Evolutionary conservation across 805 yeast species (phyloP), one percentile per base, ranked within the genome.

Genomic region (Kodamaea jinghongensis): DNA sequence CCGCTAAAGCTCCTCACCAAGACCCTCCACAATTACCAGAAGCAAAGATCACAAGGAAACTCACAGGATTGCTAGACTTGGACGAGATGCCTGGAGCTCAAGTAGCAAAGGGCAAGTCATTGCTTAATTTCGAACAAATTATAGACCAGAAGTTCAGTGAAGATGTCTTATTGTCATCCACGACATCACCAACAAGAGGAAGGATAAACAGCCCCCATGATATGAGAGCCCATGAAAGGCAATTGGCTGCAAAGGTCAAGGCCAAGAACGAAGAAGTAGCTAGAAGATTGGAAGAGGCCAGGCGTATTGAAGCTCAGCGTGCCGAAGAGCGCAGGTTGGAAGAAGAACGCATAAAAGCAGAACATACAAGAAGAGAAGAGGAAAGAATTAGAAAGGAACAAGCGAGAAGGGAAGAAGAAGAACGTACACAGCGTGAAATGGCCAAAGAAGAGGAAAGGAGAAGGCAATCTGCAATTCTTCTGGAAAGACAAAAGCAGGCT

Each of bases 91-190:
- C 49, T 28, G 48, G 46, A 17, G 22, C 36, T 3, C n/a, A n/a
- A n/a, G n/a, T n/a, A n/a, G 38, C 31, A 4, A 34, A 39, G 27
- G 42, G 37, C 26, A 32, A 32, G 32, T 32, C 39, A 4, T 52
- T 62, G 15, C 39, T 52, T 31, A 60, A 61, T 39, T 65, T 65
- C 45, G 58, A 56, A 37, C 34, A 45, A 35, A 56, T 63, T 25
- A 60, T 65, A 41, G 67, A 57, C 35, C 63, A 62, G 38, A 50
- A 56, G 33, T 63, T 65, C 42, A 55, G 52, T 14, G 58, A 58
- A 12, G 55, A 49, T 12, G 28, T 25, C 7, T 36, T 32, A 6
- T 33, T 32, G 25, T 38, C 41, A 3, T 29, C 28, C 11, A 23
- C 28, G 11, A 6, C 28, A 6, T 10, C 36, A 14, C 32, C 37